Base-by-base conservation (phyloP, 176 grass and related monocot genomes). In the Bothriochloa decipiens region DNA sequence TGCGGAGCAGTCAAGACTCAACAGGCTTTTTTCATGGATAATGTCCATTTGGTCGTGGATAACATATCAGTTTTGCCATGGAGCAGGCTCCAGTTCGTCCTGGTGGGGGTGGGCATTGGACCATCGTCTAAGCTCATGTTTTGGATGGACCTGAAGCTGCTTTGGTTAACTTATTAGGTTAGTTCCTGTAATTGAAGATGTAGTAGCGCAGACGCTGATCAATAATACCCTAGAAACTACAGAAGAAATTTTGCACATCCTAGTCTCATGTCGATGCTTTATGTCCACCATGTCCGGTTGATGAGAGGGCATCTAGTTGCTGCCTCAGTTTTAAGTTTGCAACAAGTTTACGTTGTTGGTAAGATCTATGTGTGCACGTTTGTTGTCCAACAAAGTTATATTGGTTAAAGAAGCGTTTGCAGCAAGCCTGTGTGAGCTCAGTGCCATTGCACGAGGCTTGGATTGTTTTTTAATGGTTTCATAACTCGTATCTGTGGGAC, bases 101-200 rank as follows among this genome's bases (percentile, higher is more conserved):
- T 28, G 57, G 33, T n/a, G 27, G 70, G 42, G 57, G 33, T n/a
- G 27, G 70, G 42, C 16, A 50, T 47, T 83, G 80, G 88, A 79
- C 39, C 46, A 83, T 82, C 41, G 36, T 71, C 66, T 78, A 86
- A 77, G 29, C 77, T 71, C 25, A 28, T 27, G 26, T 22, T 69
- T 43, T 61, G 47, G 20, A 4, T 1, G 40, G 70, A 43, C 53
- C 65, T 77, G 53, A 65, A 65, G 18, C 39, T 62, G 37, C 64
- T 82, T 81, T 14, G 17, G 5, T 77, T 78, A 86, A 86, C 83
- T 65, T 72, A 83, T 55, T 72, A 86, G 74, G 79, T 82, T 82
- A 86, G 65, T 45, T 17, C 22, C 60, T 90, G 65, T 90, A 86
- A 43, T 77, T 74, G 49, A 74, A 85, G 70, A 57, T 85, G 70